Base-by-base conservation (phyloP, 148 eudicot genomes). In the Amaranthus palmeri region DNA sequence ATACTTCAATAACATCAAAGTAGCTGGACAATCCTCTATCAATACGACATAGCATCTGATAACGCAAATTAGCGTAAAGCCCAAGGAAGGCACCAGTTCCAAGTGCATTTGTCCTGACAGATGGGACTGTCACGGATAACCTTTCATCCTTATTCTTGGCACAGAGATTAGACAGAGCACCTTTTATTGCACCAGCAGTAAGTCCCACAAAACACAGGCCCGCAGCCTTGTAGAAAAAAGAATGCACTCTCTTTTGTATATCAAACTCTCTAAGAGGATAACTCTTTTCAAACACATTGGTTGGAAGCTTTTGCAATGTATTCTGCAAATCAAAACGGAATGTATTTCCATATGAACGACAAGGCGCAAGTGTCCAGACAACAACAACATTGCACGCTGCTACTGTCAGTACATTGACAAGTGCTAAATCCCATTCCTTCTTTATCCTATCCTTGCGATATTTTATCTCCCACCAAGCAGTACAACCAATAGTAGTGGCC, bases 361-460 rank as follows among this genome's bases (percentile, higher is more conserved):
- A 93, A 46, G 98, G 97, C 76, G 97, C 97, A 71, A 93, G 92
- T 10, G 97, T 87, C 98, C 98, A 93, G 71, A 93, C 92, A 77
- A 88, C 91, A 60, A 85, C 74, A 54, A 92, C 97, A 74, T 93
- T 93, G 88, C 98, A 93, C 63, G 98, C 97, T 70, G 98, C 79
- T 50, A 85, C 89, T 3, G 98, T 91, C 66, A 93, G 95, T 55
- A 93, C 92, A 71, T 93, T 93, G 56, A 91, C 78, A 45, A 93
- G 92, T 18, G 96, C 98, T 77, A 93, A 88, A 85, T 93, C 92
- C 98, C 98, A 93, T 68, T 93, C 98, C 79, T 93, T 84, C 86
- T 89, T 93, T 80, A 93, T 81, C 92, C 98, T 89, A 55, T 88
- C 92, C 80, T 88, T 87, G 70, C 98, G 95, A 76, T 70, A 89